Evolutionary conservation across 2,329 filamentous ascomycete genomes (phyloP).

Genomic region (Pestalotiopsis fici): DNA sequence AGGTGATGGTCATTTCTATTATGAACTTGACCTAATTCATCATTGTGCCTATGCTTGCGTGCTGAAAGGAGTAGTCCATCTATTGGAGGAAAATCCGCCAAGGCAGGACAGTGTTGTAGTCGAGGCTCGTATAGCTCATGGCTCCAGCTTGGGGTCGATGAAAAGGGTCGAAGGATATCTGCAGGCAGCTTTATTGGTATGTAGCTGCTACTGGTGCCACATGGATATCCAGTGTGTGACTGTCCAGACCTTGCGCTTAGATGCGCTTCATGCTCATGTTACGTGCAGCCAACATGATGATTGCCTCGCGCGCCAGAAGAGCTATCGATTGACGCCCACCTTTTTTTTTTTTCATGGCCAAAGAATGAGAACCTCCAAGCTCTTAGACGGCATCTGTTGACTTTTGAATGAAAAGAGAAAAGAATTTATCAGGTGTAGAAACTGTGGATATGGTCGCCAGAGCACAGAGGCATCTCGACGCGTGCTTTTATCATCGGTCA

Average conservation of each 20-base stretch:
- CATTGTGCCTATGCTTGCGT: not conserved
- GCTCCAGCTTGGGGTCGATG: not conserved
- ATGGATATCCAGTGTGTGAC: not conserved
- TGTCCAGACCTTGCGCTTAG: not conserved
- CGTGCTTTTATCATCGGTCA: not conserved
- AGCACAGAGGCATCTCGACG: not conserved
- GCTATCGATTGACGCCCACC: not conserved
- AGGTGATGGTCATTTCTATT: not conserved
- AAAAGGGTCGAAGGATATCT: not conserved
- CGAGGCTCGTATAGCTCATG: not conserved
- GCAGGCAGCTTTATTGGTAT: not conserved
- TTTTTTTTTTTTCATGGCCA: not conserved
- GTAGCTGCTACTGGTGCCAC: not conserved
- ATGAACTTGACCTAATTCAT: not conserved
- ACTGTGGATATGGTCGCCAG: no score
- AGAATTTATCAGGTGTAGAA: no score
- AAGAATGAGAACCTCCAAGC: not conserved
- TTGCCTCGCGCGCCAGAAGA: not conserved
- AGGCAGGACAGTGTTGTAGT: not conserved
- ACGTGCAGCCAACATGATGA: not conserved
- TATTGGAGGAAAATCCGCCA: slow-evolving; percentile 5
- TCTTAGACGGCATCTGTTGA: not conserved
- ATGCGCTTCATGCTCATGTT: not conserved
- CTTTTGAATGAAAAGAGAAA: no score
- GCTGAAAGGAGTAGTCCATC: not conserved